Percentiles rank a stretch among this genome's conserved stretches.
Evolutionary conservation across 73 alveolate genomes (phyloP).

Genomic region (Tetrahymena thermophila): DNA sequence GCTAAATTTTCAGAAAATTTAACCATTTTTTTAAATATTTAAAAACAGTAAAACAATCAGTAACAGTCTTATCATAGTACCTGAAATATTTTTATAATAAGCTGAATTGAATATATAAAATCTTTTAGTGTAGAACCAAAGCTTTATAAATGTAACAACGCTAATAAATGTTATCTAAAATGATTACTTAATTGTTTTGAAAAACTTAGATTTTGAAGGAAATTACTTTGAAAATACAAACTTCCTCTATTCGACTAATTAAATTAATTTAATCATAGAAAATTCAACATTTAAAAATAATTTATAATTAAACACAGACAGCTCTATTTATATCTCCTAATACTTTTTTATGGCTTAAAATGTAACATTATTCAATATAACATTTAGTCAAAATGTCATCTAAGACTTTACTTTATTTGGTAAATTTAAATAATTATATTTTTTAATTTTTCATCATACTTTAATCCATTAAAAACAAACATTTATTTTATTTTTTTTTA

Average conservation of each 20-base stretch:
- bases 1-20: too few species aligned
- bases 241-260: background rate
- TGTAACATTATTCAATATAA: background rate
- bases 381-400: background rate
- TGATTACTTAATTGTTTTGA: background rate
- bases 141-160: background rate
- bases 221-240: background rate
- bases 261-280: background rate
- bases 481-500: too few species aligned
- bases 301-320: background rate
- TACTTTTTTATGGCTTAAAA: background rate
- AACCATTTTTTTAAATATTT: background rate
- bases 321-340: background rate
- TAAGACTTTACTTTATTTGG: background rate
- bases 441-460: background rate
- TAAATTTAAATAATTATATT: background rate
- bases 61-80: background rate
- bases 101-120: background rate
- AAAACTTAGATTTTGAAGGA: background rate
- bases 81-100: too few species aligned
- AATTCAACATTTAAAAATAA: background rate
- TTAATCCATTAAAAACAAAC: background rate
- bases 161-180: background rate
- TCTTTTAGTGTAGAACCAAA: background rate
- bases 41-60: background rate